Percentiles rank a stretch among this genome's conserved stretches.
phyloP scores from a whole-genome alignment of 2,329 filamentous ascomycete species.

The Sclerotinia sclerotiorum region DNA sequence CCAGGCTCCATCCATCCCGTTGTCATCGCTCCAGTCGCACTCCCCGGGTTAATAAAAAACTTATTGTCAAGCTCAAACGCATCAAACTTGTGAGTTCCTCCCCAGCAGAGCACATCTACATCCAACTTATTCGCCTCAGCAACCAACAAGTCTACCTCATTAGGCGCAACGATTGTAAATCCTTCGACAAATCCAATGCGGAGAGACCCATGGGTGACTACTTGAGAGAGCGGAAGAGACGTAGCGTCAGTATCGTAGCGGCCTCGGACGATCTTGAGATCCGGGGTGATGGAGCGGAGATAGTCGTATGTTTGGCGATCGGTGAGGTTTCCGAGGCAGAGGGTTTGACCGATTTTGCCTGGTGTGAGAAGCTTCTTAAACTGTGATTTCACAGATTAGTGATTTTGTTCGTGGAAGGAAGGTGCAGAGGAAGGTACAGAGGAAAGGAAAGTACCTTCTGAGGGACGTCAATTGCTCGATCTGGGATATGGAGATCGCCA shows the following conservation, averaged over 20 bases:
- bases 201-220: constrained; percentile 64
- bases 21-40: constrained; percentile 62
- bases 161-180: constrained; percentile 63
- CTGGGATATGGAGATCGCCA: constrained; percentile 90
- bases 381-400: constrained; percentile 45
- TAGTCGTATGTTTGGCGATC: constrained; percentile 80
- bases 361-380: constrained; percentile 84
- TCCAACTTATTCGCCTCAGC: constrained; percentile 68
- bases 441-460: constrained; percentile 64
- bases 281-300: constrained; percentile 70
- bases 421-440: constrained; percentile 20
- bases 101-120: constrained; percentile 68
- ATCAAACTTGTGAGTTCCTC: constrained; percentile 67
- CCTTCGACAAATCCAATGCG: constrained; percentile 68
- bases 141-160: constrained; percentile 64
- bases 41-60: constrained; percentile 70
- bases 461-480: constrained; percentile 86
- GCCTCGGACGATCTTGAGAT: constrained; percentile 69
- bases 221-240: constrained; percentile 63
- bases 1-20: constrained; percentile 56
- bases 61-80: constrained; percentile 74
- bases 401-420: constrained; percentile 24
- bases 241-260: constrained; percentile 67
- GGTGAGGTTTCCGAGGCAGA: constrained; percentile 78
- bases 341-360: constrained; percentile 78